Evolutionary conservation across 306 rosid genomes (phyloP).

Genomic region (Fagus crenata): DNA sequence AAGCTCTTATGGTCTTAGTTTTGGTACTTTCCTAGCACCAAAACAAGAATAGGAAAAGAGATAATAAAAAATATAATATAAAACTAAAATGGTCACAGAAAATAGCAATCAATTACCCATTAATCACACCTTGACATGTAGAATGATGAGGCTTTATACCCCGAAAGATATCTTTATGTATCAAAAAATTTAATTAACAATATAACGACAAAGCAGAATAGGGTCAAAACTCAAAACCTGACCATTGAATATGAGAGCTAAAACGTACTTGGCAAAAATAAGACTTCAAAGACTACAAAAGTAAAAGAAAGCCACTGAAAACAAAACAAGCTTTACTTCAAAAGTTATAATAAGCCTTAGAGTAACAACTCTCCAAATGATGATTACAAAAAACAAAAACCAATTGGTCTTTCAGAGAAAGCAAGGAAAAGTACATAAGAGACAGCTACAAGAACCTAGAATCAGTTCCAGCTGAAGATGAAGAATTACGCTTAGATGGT

Average conservation of each 20-base stretch:
- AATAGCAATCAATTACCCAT: not conserved
- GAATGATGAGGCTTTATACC: not conserved
- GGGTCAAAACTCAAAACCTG: not conserved
- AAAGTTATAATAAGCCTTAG: no score
- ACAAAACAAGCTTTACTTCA: not conserved
- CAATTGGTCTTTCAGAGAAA: not conserved
- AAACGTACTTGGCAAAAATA: not conserved
- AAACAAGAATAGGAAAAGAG: not conserved
- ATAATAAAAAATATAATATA: not conserved
- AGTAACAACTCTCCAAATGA: not conserved
- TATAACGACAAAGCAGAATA: no score
- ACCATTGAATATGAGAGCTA: not conserved
- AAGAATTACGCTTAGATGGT: not conserved
- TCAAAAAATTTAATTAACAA: no score
- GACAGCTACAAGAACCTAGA: not conserved
- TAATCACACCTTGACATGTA: not conserved
- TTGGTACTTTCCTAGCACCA: not conserved
- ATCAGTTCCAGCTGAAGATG: not conserved
- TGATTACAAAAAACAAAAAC: not conserved
- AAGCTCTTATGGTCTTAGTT: not conserved
- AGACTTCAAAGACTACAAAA: not conserved
- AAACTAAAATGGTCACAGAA: not conserved
- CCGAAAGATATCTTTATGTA: no score
- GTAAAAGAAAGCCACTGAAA: not conserved
- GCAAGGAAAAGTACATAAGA: not conserved